These are phyloP conservation scores for Nitzschia sp. DNA, from an alignment of 108 stramenopile species.

Conservation along the genomic window DNA sequence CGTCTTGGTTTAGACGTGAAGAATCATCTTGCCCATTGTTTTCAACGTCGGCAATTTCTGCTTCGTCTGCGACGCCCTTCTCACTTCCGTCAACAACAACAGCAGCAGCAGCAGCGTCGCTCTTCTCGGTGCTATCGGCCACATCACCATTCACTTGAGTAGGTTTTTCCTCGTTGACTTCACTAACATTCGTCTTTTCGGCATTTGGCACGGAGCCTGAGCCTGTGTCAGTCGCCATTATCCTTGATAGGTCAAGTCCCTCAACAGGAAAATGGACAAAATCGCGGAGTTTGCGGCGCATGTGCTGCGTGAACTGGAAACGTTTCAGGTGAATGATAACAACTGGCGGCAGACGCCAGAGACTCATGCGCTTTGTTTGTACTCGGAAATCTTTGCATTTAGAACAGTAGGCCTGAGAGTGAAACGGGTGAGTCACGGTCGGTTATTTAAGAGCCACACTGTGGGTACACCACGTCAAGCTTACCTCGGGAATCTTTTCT, in stretches of 20 bases:
- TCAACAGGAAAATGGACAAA: constrained; percentile 90
- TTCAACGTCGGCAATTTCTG: not conserved
- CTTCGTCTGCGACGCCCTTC: not conserved
- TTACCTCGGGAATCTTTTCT: constrained; percentile 84
- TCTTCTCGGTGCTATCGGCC: not conserved
- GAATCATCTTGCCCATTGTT: constrained; percentile 6
- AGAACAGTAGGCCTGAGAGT: constrained; percentile 74
- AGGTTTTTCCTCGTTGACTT: not conserved
- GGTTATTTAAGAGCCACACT: not conserved
- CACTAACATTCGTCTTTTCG: not conserved
- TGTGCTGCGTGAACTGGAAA: constrained; percentile 89
- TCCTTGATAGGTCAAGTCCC: constrained; percentile 83
- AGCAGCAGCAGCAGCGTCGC: not conserved
- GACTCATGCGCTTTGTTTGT: constrained; percentile 85
- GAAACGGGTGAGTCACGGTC: not conserved
- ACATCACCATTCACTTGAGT: constrained; percentile 1
- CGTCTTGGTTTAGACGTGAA: constrained; percentile 24
- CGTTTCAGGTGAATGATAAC: constrained; percentile 97
- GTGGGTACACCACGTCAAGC: not conserved
- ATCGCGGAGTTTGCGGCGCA: constrained; percentile 91
- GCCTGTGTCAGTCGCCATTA: constrained; percentile 74
- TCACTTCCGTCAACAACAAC: not conserved
- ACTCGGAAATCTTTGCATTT: constrained; percentile 90
- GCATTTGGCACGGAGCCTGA: not conserved
- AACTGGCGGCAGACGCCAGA: constrained; percentile 93